Evolutionary conservation across 352 stramenopile species (phyloP), one percentile per base, ranked within the genome.

Genomic region (Phytophthora megakarya): DNA sequence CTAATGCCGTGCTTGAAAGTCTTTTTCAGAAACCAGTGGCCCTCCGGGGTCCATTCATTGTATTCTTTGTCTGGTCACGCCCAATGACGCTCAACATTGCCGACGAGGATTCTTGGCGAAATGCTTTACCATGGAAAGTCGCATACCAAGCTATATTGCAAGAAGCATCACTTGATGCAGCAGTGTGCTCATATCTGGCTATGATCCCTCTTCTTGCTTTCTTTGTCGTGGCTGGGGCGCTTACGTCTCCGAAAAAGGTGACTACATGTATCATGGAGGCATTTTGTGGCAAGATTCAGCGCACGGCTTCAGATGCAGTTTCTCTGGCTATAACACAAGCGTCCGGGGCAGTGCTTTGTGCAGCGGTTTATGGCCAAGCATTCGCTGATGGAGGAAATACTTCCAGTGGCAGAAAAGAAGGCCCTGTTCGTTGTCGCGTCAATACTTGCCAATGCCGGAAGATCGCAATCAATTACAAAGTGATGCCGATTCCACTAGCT

Each of bases 61-160:
- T 79, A 4, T 73, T 75, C 37, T 84, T 84, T 37, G 49, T 76
- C 32, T 88, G 79, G 79, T 84, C 79, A 23, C 65, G 76, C 37
- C 61, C 57, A 45, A 61, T 63, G 33, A 55, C 35, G 25, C 57
- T 88, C 7, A 69, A 67, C 33, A 46, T 86, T 35, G 43, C 39
- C 11, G 60, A 58, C 23, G 65, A 75, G 13, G 51, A 76, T 28
- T 78, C 65, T 2, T 88, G 76, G 76, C 61, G 70, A 21, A 80
- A 78, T 54, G 56, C 75, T 26, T 21, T 72, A 13, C 58, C 77
- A 30, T 88, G 79, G 76, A 76, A 73, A 56, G 50, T 75, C 32
- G 50, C 48, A 1, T 79, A 71, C 42, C 66, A 53, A 11, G 48
- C 60, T 35, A 68, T 88, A 43, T 59, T 78, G 40, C 62, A 81